These are phyloP conservation scores for Oryza meridionalis DNA, from an alignment of 176 grass and related monocot genomes.

Conservation along the genomic window DNA sequence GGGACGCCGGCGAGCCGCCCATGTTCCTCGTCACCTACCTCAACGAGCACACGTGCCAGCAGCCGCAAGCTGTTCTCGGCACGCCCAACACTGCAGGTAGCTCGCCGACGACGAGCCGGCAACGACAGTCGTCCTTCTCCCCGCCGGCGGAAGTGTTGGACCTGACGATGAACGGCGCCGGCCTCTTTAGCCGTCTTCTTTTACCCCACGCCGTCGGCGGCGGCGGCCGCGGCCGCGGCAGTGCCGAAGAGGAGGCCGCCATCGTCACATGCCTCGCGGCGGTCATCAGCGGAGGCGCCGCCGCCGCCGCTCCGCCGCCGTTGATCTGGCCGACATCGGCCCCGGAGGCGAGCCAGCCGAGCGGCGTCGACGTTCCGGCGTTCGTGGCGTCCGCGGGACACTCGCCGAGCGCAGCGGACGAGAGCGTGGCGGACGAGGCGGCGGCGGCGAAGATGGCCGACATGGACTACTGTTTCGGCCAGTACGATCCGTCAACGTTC, in stretches of 20 bases:
- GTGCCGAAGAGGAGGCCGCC: neutral
- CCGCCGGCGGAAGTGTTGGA: neutral
- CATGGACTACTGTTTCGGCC: neutral
- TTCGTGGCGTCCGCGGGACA: neutral
- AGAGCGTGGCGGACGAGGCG: neutral
- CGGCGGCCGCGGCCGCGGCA: neutral
- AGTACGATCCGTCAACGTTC: neutral
- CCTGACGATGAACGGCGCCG: neutral
- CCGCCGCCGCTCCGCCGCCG: neutral
- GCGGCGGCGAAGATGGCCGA: neutral
- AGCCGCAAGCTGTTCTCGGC: neutral
- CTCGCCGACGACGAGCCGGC: neutral
- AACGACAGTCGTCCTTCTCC: neutral
- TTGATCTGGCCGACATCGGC: neutral
- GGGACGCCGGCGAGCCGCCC: constrained; percentile 13
- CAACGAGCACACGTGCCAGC: constrained; percentile 59
- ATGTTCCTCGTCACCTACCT: constrained; percentile 42
- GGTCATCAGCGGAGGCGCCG: constrained; percentile 28
- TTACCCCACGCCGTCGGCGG: neutral
- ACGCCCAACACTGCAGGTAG: no score
- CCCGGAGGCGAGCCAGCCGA: no score
- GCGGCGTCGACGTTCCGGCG: neutral
- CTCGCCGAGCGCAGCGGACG: neutral
- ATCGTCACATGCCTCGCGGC: constrained; percentile 36
- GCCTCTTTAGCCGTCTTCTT: neutral